Conservation (phyloP, 192 early-diverging fungal genomes). For the Gonapodya prolifera region DNA sequence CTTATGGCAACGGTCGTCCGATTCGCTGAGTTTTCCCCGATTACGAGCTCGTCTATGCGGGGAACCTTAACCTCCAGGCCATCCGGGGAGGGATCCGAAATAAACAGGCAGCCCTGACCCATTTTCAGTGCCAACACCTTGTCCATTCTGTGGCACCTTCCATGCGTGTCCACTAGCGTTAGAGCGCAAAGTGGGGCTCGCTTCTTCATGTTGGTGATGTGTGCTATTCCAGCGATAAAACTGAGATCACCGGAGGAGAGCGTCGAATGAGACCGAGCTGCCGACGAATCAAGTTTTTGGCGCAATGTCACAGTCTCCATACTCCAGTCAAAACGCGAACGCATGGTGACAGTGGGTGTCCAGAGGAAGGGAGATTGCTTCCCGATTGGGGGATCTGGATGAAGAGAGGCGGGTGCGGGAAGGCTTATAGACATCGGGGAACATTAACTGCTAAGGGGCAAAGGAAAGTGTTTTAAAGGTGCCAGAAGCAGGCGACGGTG, state of each 20-base stretch:
- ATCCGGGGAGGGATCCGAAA: neutral
- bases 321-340: neutral
- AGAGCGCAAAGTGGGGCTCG: neutral
- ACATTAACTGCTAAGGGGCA: too few species aligned
- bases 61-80: neutral
- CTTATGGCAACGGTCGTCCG: neutral
- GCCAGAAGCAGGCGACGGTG: too few species aligned
- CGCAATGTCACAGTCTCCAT: neutral
- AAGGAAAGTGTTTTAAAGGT: too few species aligned
- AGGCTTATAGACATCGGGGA: too few species aligned
- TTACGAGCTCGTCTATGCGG: neutral
- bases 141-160: neutral
- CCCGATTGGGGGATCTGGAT: too few species aligned
- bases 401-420: too few species aligned
- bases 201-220: neutral
- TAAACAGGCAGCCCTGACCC: neutral
- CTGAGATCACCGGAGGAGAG: neutral
- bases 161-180: neutral
- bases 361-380: neutral
- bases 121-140: neutral
- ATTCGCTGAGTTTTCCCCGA: neutral
- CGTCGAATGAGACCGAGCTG: neutral
- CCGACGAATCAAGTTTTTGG: neutral
- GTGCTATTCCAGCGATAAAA: neutral
- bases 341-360: neutral